phyloP scores from a whole-genome alignment of 2,329 filamentous ascomycete species.

The Verticillium nonalfalfae region DNA sequence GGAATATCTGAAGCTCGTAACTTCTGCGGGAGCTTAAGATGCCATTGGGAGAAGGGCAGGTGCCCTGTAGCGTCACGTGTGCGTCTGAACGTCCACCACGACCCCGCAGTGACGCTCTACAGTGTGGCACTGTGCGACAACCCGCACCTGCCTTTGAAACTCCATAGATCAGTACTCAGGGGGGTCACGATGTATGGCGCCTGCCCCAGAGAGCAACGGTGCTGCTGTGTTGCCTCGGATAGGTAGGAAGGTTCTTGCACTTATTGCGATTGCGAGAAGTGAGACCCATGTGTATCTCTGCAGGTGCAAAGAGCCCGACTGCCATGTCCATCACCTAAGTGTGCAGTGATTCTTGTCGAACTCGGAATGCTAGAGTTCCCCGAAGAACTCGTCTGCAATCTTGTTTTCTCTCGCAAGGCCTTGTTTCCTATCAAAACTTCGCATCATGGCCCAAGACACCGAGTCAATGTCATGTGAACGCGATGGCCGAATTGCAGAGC shows the following conservation, averaged over 20 bases:
- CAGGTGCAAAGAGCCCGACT: no score
- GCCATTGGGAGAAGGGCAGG: background rate
- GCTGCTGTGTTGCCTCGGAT: background rate
- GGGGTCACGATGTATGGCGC: background rate
- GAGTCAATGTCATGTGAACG: background rate
- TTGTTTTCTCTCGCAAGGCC: no score
- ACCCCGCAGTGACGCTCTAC: background rate
- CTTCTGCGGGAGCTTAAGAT: background rate
- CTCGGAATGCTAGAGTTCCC: background rate
- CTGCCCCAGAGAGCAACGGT: background rate
- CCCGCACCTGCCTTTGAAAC: background rate
- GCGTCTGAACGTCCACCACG: background rate
- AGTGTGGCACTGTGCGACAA: background rate
- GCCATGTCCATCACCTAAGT: no score
- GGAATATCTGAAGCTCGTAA: background rate
- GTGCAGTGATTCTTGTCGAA: no score
- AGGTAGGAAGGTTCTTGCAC: background rate
- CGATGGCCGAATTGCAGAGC: background rate
- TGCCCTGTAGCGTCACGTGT: background rate
- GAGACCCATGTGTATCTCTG: background rate
- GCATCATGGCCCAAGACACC: background rate
- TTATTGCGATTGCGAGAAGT: background rate
- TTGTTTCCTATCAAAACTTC: background rate
- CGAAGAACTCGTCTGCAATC: no score
- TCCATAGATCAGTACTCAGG: background rate